Percentiles rank a stretch among this genome's conserved stretches.
These are phyloP conservation scores for Cyberlindnera petersonii DNA, from an alignment of 805 yeast genomes.

Conservation along the genomic window DNA sequence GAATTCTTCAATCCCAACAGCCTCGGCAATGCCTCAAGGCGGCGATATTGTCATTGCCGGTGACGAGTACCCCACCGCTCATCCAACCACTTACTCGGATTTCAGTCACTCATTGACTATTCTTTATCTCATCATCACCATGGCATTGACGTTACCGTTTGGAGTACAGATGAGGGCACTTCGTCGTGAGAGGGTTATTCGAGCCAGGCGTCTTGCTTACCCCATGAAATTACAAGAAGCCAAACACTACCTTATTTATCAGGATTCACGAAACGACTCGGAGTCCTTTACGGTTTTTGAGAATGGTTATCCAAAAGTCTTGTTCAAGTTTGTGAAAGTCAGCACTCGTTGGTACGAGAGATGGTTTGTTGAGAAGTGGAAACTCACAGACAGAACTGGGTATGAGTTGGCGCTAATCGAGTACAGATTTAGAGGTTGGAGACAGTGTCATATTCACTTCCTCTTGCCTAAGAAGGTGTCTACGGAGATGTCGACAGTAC, in stretches of 20 bases:
- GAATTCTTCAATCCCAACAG: too few species aligned
- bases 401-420: slow-evolving; percentile 6
- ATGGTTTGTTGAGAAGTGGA: slow-evolving; percentile 4
- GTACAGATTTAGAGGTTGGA: background rate
- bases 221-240: slow-evolving; percentile 1
- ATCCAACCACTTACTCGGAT: too few species aligned
- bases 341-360: background rate
- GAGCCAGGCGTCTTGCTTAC: background rate
- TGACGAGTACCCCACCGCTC: too few species aligned
- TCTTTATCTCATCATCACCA: background rate
- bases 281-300: background rate
- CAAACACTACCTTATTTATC: background rate
- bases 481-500: background rate
- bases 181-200: background rate
- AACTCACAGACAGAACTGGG: slow-evolving; percentile 3
- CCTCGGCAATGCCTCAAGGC: too few species aligned
- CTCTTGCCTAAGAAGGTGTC: background rate
- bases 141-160: background rate
- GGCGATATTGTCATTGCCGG: too few species aligned
- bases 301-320: background rate
- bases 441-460: slow-evolving; percentile 1
- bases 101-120: background rate
- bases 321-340: background rate
- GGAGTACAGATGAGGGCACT: background rate
- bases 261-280: background rate